Evolutionary conservation across 2,329 filamentous ascomycete species (phyloP).

Genomic region (Anisogramma anomala): DNA sequence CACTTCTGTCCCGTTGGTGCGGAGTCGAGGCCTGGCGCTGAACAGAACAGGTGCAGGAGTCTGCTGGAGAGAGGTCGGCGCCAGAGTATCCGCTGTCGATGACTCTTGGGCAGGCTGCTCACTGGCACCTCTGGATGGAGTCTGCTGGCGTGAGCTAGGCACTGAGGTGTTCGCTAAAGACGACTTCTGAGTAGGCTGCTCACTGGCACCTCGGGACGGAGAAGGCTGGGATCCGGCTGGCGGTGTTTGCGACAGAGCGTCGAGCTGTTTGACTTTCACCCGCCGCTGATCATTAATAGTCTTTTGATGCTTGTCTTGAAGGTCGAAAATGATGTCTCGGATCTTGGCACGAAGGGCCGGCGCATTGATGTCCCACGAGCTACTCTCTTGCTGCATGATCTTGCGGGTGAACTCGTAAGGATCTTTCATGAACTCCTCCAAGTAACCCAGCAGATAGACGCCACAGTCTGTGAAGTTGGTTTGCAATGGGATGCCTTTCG

Average conservation of each 20-base stretch:
- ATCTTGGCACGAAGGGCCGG: slow-evolving; percentile 52
- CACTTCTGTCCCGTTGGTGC: neutral
- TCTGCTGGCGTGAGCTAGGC: neutral
- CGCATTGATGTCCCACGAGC: slow-evolving; percentile 42
- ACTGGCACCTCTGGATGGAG: neutral
- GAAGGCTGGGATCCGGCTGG: neutral
- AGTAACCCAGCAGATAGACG: slow-evolving; percentile 72
- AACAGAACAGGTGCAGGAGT: neutral
- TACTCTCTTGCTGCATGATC: slow-evolving; percentile 48
- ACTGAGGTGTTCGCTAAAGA: neutral
- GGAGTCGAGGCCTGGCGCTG: neutral
- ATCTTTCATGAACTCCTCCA: slow-evolving; percentile 66
- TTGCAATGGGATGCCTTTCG: slow-evolving; percentile 66
- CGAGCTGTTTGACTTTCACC: slow-evolving; percentile 16
- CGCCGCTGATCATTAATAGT: slow-evolving; percentile 28
- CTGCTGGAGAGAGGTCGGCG: neutral
- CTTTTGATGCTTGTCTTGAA: slow-evolving; percentile 48
- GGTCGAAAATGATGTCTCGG: slow-evolving; percentile 50
- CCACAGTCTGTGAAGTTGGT: slow-evolving; percentile 83
- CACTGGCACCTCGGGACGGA: neutral
- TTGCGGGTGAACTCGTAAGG: slow-evolving; percentile 59
- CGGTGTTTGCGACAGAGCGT: slow-evolving; percentile 1
- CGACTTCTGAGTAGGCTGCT: neutral
- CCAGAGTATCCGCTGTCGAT: neutral
- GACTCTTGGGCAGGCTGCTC: neutral